Percentiles rank a stretch among this genome's conserved stretches.
These are phyloP conservation scores for Termitomyces titanicus DNA, from an alignment of 768 basidiomycete species.

Conservation along the genomic window DNA sequence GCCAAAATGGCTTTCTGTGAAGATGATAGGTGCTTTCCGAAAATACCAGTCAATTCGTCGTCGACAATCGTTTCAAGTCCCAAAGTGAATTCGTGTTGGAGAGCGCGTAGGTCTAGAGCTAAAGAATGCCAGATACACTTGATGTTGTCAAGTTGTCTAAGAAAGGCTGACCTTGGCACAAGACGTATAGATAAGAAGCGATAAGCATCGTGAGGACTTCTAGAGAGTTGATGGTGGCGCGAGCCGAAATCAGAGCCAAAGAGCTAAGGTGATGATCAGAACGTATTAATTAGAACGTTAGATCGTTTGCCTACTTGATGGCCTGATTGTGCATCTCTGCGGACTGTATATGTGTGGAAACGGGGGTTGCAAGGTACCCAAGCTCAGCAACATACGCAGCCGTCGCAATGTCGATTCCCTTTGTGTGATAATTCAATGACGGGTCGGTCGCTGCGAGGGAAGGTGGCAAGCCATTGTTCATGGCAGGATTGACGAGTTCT, in stretches of 20 bases:
- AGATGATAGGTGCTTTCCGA: conserved; percentile 32
- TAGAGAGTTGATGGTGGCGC: conserved; percentile 66
- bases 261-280: conserved; percentile 29
- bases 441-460: conserved; percentile 72
- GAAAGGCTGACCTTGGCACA: conserved; percentile 54
- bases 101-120: conserved; percentile 76
- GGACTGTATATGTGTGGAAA: conserved; percentile 76
- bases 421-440: conserved; percentile 72
- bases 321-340: conserved; percentile 88
- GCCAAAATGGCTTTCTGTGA: conserved; percentile 28
- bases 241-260: conserved; percentile 68
- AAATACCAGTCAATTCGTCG: conserved; percentile 44
- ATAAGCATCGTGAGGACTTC: conserved; percentile 69
- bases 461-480: conserved; percentile 78
- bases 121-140: not conserved
- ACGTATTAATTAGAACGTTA: not conserved
- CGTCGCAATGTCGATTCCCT: conserved; percentile 79
- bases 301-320: conserved; percentile 54
- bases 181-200: conserved; percentile 67
- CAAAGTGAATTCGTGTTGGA: conserved; percentile 58
- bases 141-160: not conserved
- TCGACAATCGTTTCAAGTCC: conserved; percentile 43
- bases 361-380: conserved; percentile 73
- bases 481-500: conserved; percentile 74
- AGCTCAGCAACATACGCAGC: conserved; percentile 79